Evolutionary conservation across 75 land plant genomes (phyloP).

Genomic region (Selaginella tamariscina): DNA sequence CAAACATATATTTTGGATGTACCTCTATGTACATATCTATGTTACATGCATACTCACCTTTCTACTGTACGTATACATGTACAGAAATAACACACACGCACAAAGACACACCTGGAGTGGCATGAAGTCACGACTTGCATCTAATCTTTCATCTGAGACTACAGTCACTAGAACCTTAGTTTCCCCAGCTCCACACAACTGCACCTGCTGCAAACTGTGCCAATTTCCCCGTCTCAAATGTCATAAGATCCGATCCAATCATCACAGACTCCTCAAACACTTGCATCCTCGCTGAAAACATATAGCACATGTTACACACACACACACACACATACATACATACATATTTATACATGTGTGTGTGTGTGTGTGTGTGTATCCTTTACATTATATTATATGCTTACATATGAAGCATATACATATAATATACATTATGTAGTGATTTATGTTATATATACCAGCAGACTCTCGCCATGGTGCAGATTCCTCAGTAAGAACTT

Average conservation of each 20-base stretch:
- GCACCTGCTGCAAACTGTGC: constrained; percentile 89
- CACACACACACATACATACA: no score
- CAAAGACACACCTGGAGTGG: constrained; percentile 56
- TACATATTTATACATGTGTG: no score
- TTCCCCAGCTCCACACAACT: constrained; percentile 57
- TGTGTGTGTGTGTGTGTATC: no score
- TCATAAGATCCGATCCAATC: constrained; percentile 38
- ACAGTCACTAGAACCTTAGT: constrained; percentile 83
- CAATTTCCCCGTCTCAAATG: constrained; percentile 77
- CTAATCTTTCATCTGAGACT: constrained; percentile 24
- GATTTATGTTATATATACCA: no score
- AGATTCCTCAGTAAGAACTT: background rate
- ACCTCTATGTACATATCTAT: no score
- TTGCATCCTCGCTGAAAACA: constrained; percentile 28
- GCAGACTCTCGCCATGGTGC: background rate
- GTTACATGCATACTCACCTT: no score
- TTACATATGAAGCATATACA: background rate
- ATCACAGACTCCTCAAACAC: constrained; percentile 59
- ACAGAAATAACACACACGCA: background rate
- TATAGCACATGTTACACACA: background rate
- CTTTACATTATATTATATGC: no score
- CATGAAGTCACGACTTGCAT: constrained; percentile 47
- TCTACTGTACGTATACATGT: no score
- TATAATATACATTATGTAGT: background rate
- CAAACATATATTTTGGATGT: no score